Evolutionary conservation across 768 basidiomycete species (phyloP), one percentile per base, ranked within the genome.

Genomic region (Suillus hirtellus): DNA sequence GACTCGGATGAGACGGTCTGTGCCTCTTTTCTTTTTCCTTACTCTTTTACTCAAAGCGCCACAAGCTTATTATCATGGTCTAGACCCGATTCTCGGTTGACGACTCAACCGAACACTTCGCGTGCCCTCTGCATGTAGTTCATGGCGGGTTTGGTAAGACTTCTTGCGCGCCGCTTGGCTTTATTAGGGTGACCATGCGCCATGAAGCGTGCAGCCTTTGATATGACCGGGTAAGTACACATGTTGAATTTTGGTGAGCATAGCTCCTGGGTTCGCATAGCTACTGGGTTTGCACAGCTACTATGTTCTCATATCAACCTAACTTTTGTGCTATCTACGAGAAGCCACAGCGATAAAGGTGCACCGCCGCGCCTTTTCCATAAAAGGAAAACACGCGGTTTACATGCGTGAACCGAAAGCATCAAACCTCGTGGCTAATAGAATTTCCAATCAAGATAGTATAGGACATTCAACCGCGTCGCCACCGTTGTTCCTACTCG

Each of bases 321-420:
- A 40, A 11, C 11, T 14, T 12, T 24, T 24, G 62, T 60, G 38
- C 37, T 63, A 66, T 62, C 38, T 61, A 64, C 34, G 10, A 35
- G 46, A 35, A 54, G 53, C 53, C 14, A 55, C 37, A 56, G 55
- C 37, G 67, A 65, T 53, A 38, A 52, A 63, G 62, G n/a, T 61
- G 64, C 64, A 65, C 62, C 58, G 59, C 50, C 58, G 62, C 71
- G 66, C 66, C 68, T 69, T 60, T 69, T 65, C 66, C 72, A 65
- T 69, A 73, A 75, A 71, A 63, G 69, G 68, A 59, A 62, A 70
- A 73, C 78, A 79, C 69, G 78, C 74, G 71, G 69, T 65, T 59
- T 52, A 66, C 78, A 78, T 70, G 78, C 68, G 70, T 38, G 49
- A 50, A 31, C 27, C 15, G 47, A 49, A 49, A 17, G 60, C 44